phyloP scores from a whole-genome alignment of 2,329 filamentous ascomycete genomes.

The Rasamsonia emersonii region DNA sequence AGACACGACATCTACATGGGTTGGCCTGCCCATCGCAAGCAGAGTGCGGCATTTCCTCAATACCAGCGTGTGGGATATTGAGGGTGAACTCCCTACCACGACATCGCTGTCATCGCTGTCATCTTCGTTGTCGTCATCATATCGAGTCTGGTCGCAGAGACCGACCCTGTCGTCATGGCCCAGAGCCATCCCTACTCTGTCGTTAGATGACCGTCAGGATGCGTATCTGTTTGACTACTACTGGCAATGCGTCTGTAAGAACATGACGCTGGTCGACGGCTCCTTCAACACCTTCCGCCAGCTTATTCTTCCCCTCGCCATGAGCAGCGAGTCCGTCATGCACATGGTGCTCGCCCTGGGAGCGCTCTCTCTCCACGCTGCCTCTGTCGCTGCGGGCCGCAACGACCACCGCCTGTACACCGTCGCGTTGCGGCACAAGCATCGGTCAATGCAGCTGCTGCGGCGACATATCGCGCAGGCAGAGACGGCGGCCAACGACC shows the following conservation, averaged over 20 bases:
- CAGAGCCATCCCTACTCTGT: not conserved
- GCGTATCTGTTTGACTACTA: slow-evolving; percentile 6
- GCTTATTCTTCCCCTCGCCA: slow-evolving; percentile 8
- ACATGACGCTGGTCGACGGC: slow-evolving; percentile 9
- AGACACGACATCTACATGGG: too few species aligned
- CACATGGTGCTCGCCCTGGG: slow-evolving; percentile 9
- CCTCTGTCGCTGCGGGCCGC: too few species aligned
- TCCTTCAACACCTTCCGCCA: slow-evolving; percentile 9
- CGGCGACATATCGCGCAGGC: slow-evolving; percentile 7
- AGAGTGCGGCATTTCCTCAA: slow-evolving; percentile 8
- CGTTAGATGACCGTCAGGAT: not conserved
- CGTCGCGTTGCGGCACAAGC: slow-evolving; percentile 9
- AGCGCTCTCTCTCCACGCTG: slow-evolving; percentile 8
- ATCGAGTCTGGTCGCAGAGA: not conserved
- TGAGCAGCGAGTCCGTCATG: slow-evolving; percentile 7
- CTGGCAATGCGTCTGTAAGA: slow-evolving; percentile 6
- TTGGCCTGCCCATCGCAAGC: not conserved
- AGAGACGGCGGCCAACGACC: slow-evolving; percentile 7
- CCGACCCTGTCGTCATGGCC: slow-evolving; percentile 4
- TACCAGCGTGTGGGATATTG: slow-evolving; percentile 7
- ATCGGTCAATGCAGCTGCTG: slow-evolving; percentile 9
- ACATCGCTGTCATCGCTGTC: slow-evolving; percentile 1
- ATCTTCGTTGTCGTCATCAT: not conserved
- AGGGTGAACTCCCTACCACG: slow-evolving; percentile 5
- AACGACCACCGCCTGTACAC: slow-evolving; percentile 3